Conservation (phyloP, 2,329 filamentous ascomycete genomes). For the Cadophora sp. region DNA sequence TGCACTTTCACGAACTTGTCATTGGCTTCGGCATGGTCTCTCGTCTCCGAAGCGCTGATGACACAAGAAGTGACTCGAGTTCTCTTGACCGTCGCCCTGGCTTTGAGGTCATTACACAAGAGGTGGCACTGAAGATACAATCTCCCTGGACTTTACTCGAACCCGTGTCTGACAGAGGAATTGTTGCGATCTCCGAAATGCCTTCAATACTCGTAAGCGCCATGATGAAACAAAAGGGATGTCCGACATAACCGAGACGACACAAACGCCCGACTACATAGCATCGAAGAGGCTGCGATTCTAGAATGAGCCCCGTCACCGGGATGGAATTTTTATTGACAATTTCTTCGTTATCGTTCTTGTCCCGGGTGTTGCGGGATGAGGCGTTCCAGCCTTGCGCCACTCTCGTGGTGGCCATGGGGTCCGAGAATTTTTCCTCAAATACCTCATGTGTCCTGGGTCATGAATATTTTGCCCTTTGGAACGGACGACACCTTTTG, state of each 20-base stretch:
- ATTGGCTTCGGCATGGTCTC: background rate
- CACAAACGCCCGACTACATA: slow-evolving; percentile 19
- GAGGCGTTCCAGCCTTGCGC: slow-evolving; percentile 3
- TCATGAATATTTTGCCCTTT: slow-evolving; percentile 1
- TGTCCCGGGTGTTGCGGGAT: background rate
- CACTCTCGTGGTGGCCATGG: background rate
- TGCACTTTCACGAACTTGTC: background rate
- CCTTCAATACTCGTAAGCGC: background rate
- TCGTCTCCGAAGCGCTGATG: background rate
- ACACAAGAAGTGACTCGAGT: background rate
- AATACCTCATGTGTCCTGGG: background rate
- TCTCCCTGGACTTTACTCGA: background rate
- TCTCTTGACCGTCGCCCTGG: background rate
- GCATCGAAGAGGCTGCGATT: background rate
- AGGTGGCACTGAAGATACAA: background rate
- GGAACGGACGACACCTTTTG: background rate
- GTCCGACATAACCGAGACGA: background rate
- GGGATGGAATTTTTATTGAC: background rate
- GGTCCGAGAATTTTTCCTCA: background rate
- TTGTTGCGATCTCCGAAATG: background rate
- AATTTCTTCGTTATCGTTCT: background rate
- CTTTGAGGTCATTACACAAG: background rate
- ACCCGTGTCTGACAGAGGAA: background rate
- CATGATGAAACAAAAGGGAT: background rate
- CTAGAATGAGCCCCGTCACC: background rate